Evolutionary conservation across 2,329 filamentous ascomycete genomes (phyloP).

Genomic region (Colletotrichum aenigma): DNA sequence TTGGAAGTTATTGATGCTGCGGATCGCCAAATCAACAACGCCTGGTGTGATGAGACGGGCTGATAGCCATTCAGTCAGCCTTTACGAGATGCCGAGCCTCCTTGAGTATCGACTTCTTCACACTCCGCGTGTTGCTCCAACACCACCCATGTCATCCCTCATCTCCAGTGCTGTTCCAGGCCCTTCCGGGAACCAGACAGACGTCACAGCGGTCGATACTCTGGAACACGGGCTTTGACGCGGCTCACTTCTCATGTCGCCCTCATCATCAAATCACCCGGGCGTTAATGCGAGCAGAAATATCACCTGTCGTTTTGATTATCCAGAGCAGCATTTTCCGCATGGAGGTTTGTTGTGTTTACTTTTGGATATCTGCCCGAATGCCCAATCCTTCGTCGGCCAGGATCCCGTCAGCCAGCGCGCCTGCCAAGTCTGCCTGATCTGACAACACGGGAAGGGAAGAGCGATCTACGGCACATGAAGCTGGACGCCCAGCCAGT

Average conservation of each 20-base stretch:
- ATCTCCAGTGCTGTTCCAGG: neutral
- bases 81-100: slow-evolving; percentile 7
- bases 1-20: neutral
- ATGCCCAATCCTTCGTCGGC: too few relatives aligned
- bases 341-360: neutral
- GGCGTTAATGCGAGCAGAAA: neutral
- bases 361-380: neutral
- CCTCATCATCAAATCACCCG: neutral
- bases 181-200: neutral
- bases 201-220: slow-evolving; percentile 2
- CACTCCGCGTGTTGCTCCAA: slow-evolving; percentile 6
- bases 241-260: slow-evolving; percentile 11
- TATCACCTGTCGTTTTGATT: neutral
- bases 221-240: neutral
- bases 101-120: neutral
- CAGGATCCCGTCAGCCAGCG: neutral
- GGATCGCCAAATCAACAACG: neutral
- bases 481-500: neutral
- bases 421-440: neutral
- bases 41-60: neutral
- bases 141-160: neutral
- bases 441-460: neutral
- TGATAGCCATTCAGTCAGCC: neutral
- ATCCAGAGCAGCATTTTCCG: neutral
- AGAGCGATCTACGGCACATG: neutral